Evolutionary conservation across 345 rosid species (phyloP).

Genomic region (Salix caprea): DNA sequence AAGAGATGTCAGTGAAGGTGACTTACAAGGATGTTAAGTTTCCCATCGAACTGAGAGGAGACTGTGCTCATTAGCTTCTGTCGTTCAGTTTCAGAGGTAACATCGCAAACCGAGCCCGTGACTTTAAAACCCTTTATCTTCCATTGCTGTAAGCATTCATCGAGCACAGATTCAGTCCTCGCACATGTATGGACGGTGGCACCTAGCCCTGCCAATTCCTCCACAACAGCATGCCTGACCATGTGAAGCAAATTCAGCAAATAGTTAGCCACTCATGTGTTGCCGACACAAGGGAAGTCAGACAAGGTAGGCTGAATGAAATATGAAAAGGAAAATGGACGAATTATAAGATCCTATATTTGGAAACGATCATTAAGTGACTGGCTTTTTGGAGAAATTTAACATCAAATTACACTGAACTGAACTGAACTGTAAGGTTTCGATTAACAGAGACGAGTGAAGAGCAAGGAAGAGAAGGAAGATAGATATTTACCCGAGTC

Average conservation of each 20-base stretch:
- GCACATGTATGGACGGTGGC: constrained; percentile 18
- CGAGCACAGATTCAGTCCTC: constrained; percentile 1
- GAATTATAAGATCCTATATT: no score
- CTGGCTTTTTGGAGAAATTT: no score
- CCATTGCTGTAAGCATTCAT: constrained; percentile 13
- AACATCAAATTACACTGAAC: no score
- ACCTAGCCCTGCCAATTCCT: constrained; percentile 20
- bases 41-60: constrained; percentile 11
- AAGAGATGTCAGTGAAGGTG: neutral
- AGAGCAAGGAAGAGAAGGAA: neutral
- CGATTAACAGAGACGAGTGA: no score
- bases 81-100: constrained; percentile 9
- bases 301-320: no score
- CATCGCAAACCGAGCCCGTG: constrained; percentile 15
- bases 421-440: no score
- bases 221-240: constrained; percentile 15
- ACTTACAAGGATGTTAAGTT: constrained; percentile 20
- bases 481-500: constrained; percentile 17
- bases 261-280: no score
- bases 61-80: constrained; percentile 9
- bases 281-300: no score
- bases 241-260: no score
- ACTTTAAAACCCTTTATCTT: constrained; percentile 20
- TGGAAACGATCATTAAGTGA: no score
- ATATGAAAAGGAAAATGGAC: no score